phyloP scores from a whole-genome alignment of 2,329 filamentous ascomycete species.

The Hymenoscyphus scutula region DNA sequence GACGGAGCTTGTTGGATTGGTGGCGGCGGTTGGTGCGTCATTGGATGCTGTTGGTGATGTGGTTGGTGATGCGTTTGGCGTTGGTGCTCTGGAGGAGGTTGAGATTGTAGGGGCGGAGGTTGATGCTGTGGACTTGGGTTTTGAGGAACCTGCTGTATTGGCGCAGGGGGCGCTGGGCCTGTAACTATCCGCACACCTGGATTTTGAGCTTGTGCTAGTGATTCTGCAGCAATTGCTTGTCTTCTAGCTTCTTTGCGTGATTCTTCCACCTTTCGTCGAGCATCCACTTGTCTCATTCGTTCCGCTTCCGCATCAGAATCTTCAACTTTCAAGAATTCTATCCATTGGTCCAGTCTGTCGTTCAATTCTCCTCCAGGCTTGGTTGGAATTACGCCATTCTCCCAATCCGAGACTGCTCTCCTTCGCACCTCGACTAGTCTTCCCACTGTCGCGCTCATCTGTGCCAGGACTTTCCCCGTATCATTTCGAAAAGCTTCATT shows the following conservation, averaged over 20 bases:
- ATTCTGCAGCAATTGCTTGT: slow-evolving; percentile 34
- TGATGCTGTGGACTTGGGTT: slow-evolving; percentile 16
- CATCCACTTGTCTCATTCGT: slow-evolving; percentile 36
- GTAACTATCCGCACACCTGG: slow-evolving; percentile 20
- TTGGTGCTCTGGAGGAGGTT: slow-evolving; percentile 9
- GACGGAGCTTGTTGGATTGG: slow-evolving; percentile 7
- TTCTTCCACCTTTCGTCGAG: slow-evolving; percentile 34
- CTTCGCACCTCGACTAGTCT: slow-evolving; percentile 34
- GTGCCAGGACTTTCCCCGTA: slow-evolving; percentile 35
- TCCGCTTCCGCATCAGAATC: slow-evolving; percentile 36
- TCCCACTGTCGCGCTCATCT: slow-evolving; percentile 37
- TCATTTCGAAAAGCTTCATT: slow-evolving; percentile 33
- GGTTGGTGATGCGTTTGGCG: slow-evolving; percentile 18
- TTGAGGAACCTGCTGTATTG: slow-evolving; percentile 18
- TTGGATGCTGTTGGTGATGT: slow-evolving; percentile 15
- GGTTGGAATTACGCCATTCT: slow-evolving; percentile 32
- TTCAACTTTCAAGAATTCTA: slow-evolving; percentile 36
- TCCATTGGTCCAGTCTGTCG: slow-evolving; percentile 35
- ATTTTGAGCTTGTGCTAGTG: slow-evolving; percentile 21
- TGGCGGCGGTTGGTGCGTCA: slow-evolving; percentile 13
- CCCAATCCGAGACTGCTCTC: slow-evolving; percentile 36
- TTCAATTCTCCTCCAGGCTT: slow-evolving; percentile 36
- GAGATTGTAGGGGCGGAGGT: slow-evolving; percentile 6
- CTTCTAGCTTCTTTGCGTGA: slow-evolving; percentile 34
- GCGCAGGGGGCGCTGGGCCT: slow-evolving; percentile 21